Evolutionary conservation across 768 basidiomycete genomes (phyloP).

Genomic region (Mrakia gelida): DNA sequence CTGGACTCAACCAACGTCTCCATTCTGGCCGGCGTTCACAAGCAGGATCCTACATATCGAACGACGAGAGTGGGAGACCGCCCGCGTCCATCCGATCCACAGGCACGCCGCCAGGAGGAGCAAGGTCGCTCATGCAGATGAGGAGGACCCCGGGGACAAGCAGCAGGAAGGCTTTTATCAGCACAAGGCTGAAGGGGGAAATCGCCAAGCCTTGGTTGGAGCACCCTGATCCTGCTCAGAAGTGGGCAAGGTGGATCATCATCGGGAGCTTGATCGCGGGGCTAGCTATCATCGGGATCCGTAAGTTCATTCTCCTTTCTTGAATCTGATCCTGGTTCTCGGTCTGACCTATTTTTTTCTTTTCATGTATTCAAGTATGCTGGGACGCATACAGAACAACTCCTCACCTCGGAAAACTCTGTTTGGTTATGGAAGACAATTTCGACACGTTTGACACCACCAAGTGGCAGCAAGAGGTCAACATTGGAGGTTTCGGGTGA

Average conservation of each 20-base stretch:
- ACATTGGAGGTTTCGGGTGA: conserved; percentile 77
- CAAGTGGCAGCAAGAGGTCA: conserved; percentile 68
- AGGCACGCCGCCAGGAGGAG: background rate
- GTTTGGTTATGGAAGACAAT: conserved; percentile 71
- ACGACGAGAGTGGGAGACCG: background rate
- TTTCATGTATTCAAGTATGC: conserved; percentile 42
- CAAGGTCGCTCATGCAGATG: conserved; percentile 18
- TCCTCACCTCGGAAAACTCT: conserved; percentile 47
- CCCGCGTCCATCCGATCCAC: conserved; percentile 13
- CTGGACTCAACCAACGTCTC: background rate
- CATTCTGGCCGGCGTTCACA: conserved; percentile 1
- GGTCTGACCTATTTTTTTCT: background rate
- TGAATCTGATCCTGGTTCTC: background rate
- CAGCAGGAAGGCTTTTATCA: conserved; percentile 40
- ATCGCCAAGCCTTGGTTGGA: conserved; percentile 54
- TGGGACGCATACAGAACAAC: conserved; percentile 51
- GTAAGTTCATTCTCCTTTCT: conserved; percentile 34
- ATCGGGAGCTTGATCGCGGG: conserved; percentile 51
- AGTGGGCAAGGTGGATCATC: conserved; percentile 54
- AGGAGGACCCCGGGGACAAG: conserved; percentile 11
- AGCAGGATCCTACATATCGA: conserved; percentile 23
- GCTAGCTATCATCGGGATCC: conserved; percentile 46
- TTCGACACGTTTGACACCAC: conserved; percentile 54
- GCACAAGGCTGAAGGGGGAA: conserved; percentile 44
- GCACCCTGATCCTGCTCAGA: conserved; percentile 49